Conservation (phyloP, 192 early-diverging fungal genomes). For the Phycomyces nitens region DNA sequence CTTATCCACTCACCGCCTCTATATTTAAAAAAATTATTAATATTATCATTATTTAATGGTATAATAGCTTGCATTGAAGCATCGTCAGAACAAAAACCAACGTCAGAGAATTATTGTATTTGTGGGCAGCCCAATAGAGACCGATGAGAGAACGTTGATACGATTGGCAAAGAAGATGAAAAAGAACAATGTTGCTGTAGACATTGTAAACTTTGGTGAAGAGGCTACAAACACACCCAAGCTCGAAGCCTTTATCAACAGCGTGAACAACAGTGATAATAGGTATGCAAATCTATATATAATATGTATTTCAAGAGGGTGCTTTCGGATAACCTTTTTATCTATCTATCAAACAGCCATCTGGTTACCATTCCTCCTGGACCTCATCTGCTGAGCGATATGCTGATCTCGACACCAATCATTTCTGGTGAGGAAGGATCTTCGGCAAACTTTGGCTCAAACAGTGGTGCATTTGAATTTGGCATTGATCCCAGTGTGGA, state of each 20-base stretch:
- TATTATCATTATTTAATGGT: too few relatives aligned
- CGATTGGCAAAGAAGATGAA: slow-evolving; percentile 94
- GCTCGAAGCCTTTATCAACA: slow-evolving; percentile 84
- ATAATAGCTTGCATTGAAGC: slow-evolving; percentile 91
- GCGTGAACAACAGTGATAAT: slow-evolving; percentile 91
- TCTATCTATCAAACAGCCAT: slow-evolving; percentile 53
- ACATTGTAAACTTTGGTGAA: slow-evolving; percentile 95
- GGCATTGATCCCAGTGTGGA: slow-evolving; percentile 92
- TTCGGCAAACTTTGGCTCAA: slow-evolving; percentile 59
- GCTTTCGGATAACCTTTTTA: neutral
- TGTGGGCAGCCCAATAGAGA: slow-evolving; percentile 82
- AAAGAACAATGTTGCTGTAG: slow-evolving; percentile 96
- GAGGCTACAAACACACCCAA: slow-evolving; percentile 83
- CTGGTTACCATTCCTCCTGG: slow-evolving; percentile 91
- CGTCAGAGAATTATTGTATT: slow-evolving; percentile 92
- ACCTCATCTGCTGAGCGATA: slow-evolving; percentile 87
- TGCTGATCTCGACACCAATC: slow-evolving; percentile 84
- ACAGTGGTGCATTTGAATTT: slow-evolving; percentile 80
- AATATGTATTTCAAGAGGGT: too few relatives aligned
- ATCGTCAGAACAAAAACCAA: slow-evolving; percentile 96
- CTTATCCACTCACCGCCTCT: neutral
- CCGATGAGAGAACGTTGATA: slow-evolving; percentile 83
- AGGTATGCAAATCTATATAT: slow-evolving; percentile 42
- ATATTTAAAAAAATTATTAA: too few relatives aligned
- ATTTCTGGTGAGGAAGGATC: slow-evolving; percentile 79